Evolutionary conservation across 306 rosid genomes (phyloP).

Genomic region (Pterocarpus macrocarpus): DNA sequence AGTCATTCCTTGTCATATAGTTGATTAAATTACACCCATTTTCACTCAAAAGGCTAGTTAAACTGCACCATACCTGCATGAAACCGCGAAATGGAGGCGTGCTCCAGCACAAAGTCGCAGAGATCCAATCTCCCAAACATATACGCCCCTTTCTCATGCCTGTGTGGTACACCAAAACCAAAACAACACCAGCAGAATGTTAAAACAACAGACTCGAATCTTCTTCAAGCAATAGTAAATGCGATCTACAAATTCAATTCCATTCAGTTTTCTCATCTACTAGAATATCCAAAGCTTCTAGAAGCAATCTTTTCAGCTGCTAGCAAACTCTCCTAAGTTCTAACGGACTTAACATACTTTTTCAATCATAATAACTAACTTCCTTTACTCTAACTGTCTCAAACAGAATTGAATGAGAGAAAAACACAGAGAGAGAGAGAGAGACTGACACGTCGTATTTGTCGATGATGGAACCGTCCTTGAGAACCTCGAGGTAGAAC

Average conservation of each 20-base stretch:
- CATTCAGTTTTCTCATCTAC: not conserved
- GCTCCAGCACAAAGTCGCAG: slow-evolving; percentile 90
- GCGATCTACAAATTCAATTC: not conserved
- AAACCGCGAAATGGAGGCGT: slow-evolving; percentile 87
- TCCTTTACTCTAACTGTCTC: not conserved
- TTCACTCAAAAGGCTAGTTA: not conserved
- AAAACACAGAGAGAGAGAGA: not conserved
- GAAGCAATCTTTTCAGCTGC: not conserved
- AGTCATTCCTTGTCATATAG: not conserved
- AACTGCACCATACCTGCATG: slow-evolving; percentile 71
- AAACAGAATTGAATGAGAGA: not conserved
- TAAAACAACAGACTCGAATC: not conserved
- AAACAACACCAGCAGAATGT: not conserved
- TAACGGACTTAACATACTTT: not conserved
- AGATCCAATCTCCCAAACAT: slow-evolving; percentile 95
- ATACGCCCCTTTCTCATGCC: slow-evolving; percentile 87
- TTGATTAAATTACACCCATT: not conserved
- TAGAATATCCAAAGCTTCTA: not conserved
- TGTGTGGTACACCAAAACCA: slow-evolving; percentile 38
- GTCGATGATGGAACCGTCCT: slow-evolving; percentile 80
- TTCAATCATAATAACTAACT: not conserved
- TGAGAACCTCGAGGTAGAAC: slow-evolving; percentile 85
- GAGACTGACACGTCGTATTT: slow-evolving; percentile 60
- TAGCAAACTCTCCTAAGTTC: not conserved
- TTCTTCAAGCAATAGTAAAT: not conserved